Evolutionary conservation across 1,284 basidiomycete species (phyloP).

Genomic region (Sporisorium exsertum): DNA sequence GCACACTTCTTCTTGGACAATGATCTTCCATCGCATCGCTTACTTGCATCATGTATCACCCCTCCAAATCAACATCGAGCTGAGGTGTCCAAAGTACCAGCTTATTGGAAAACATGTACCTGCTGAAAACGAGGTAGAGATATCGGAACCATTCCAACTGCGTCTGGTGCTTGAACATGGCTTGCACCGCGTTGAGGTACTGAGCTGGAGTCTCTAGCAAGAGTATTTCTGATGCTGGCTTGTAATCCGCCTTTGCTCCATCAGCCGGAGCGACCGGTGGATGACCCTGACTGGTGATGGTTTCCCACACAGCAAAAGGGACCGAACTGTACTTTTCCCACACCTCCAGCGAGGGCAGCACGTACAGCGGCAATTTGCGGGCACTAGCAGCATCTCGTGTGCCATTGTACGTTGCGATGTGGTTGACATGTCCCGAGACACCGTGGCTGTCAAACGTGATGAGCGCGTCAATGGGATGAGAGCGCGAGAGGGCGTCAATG

Average conservation of each 20-base stretch:
- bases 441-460: conserved; percentile 89
- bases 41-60: not conserved
- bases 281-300: conserved; percentile 25
- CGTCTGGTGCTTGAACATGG: conserved; percentile 61
- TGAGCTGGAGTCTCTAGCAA: conserved; percentile 31
- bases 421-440: conserved; percentile 89
- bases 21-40: not conserved
- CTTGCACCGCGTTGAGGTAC: conserved; percentile 45
- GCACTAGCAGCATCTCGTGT: conserved; percentile 64
- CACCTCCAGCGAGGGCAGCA: conserved; percentile 38
- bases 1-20: not conserved
- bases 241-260: not conserved
- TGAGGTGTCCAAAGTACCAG: conserved; percentile 35
- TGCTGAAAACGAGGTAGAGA: conserved; percentile 59
- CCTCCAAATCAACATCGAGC: conserved; percentile 14
- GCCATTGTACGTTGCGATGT: conserved; percentile 77
- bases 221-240: conserved; percentile 30
- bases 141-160: conserved; percentile 68
- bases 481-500: conserved; percentile 67
- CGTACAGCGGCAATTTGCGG: conserved; percentile 32
- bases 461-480: conserved; percentile 72
- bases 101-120: conserved; percentile 57
- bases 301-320: conserved; percentile 42
- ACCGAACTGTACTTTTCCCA: conserved; percentile 52
- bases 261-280: conserved; percentile 1